Evolutionary conservation across 2,329 filamentous ascomycete species (phyloP).

Genomic region (Sphaerulina vaccinii): DNA sequence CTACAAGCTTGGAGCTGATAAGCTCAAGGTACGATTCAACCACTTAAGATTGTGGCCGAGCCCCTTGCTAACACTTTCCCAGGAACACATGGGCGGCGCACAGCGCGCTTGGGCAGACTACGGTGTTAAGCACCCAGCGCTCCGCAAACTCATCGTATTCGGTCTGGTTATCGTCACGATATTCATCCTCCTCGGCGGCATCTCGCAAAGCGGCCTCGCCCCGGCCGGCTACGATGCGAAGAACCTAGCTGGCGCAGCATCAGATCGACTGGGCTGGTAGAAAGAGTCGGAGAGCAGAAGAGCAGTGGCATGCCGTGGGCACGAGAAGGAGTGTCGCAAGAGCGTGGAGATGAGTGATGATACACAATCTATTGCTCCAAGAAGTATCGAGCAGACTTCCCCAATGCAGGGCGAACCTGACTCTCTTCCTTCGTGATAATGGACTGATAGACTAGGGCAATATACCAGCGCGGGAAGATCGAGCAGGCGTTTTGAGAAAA

Average conservation of each 20-base stretch:
- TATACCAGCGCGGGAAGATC: background rate
- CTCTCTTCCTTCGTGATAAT: background rate
- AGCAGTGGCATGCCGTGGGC: background rate
- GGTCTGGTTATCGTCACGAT: constrained; percentile 61
- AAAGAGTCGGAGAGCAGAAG: constrained; percentile 7
- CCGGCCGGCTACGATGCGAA: constrained; percentile 29
- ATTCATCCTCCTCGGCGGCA: constrained; percentile 64
- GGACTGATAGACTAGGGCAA: background rate
- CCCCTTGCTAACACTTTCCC: background rate
- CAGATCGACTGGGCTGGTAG: constrained; percentile 22
- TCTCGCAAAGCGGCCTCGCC: constrained; percentile 34
- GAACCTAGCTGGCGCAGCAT: constrained; percentile 13
- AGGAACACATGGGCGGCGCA: constrained; percentile 69
- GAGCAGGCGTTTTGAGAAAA: background rate
- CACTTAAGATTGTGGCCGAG: background rate
- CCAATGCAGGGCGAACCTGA: background rate
- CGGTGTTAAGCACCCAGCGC: constrained; percentile 70
- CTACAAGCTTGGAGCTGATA: constrained; percentile 82
- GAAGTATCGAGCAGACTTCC: background rate
- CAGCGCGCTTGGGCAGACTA: constrained; percentile 83
- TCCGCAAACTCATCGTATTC: constrained; percentile 75
- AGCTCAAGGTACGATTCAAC: constrained; percentile 56
- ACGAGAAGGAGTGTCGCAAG: background rate
- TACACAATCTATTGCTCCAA: background rate
- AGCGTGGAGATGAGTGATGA: background rate